Percentiles rank a stretch among this genome's conserved stretches.
Evolutionary conservation across 768 basidiomycete genomes (phyloP).

Genomic region (Suillus discolor): DNA sequence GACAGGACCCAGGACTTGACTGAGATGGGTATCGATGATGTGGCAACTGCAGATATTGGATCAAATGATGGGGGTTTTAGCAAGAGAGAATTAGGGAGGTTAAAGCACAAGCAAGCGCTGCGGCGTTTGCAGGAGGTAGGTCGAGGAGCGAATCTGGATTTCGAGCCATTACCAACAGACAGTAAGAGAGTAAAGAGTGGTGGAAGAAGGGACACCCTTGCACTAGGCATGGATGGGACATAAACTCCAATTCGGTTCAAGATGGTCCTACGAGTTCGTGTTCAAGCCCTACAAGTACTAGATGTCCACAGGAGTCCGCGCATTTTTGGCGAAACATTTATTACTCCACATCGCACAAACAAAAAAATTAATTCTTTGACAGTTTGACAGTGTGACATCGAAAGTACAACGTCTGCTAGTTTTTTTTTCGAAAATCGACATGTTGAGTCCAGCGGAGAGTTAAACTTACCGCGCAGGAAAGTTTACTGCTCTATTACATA

Average conservation of each 20-base stretch:
- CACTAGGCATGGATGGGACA: slow-evolving; percentile 4
- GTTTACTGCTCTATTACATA: no score
- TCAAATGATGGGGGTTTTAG: slow-evolving; percentile 35
- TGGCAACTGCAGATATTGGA: slow-evolving; percentile 9
- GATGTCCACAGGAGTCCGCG: no score
- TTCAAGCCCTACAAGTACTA: no score
- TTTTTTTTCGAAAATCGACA: no score
- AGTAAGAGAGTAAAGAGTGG: slow-evolving; percentile 24
- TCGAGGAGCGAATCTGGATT: slow-evolving; percentile 7
- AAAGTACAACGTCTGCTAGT: no score
- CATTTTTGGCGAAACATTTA: no score
- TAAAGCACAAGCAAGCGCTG: slow-evolving; percentile 54
- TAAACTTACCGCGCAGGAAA: no score
- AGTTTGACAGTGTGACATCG: no score
- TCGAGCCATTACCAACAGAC: slow-evolving; percentile 1
- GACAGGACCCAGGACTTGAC: slow-evolving; percentile 36
- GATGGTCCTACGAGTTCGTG: no score
- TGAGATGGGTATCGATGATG: slow-evolving; percentile 19
- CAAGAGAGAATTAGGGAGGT: slow-evolving; percentile 49
- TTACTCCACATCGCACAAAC: no score
- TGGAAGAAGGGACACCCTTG: slow-evolving; percentile 8
- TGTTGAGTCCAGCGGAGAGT: no score
- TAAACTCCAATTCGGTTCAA: slow-evolving; percentile 1
- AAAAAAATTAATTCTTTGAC: no score
- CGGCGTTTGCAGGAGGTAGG: slow-evolving; percentile 23